Evolutionary conservation across 2,329 filamentous ascomycete genomes (phyloP).

Genomic region (Arthroderma sp.): DNA sequence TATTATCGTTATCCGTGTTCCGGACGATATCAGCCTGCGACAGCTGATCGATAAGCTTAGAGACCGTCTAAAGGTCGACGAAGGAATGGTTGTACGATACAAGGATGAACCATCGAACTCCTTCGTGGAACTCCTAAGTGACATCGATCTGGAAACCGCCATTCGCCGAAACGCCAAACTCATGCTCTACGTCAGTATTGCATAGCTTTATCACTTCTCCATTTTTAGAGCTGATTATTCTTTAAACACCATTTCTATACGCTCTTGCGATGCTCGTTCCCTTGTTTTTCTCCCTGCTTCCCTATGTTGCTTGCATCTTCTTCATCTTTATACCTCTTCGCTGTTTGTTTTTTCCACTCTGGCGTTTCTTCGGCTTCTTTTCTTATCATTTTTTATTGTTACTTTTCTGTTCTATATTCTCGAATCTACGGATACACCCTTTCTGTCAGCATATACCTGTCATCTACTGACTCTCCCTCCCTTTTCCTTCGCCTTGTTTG

Average conservation of each 20-base stretch:
- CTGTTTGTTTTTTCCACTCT: background rate
- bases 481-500: background rate
- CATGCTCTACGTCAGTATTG: constrained; percentile 52
- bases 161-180: constrained; percentile 78
- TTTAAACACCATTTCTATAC: too few relatives aligned
- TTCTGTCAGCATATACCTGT: constrained; percentile 4
- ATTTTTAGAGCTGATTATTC: background rate
- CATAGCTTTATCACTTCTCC: constrained; percentile 13
- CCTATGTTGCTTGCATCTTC: background rate
- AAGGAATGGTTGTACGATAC: constrained; percentile 71
- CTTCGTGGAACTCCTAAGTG: constrained; percentile 61
- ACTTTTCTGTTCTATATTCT: background rate
- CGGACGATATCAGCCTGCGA: constrained; percentile 62
- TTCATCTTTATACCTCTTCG: background rate
- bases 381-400: constrained; percentile 2
- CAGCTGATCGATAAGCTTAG: constrained; percentile 74
- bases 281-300: background rate
- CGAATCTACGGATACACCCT: constrained; percentile 1
- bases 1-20: constrained; percentile 80
- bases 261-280: background rate
- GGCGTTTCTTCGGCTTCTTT: constrained; percentile 5
- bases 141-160: constrained; percentile 70
- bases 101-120: constrained; percentile 70
- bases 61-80: constrained; percentile 67
- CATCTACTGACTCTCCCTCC: background rate